Conservation (phyloP, 2,329 filamentous ascomycete genomes). For the Alternaria panax region DNA sequence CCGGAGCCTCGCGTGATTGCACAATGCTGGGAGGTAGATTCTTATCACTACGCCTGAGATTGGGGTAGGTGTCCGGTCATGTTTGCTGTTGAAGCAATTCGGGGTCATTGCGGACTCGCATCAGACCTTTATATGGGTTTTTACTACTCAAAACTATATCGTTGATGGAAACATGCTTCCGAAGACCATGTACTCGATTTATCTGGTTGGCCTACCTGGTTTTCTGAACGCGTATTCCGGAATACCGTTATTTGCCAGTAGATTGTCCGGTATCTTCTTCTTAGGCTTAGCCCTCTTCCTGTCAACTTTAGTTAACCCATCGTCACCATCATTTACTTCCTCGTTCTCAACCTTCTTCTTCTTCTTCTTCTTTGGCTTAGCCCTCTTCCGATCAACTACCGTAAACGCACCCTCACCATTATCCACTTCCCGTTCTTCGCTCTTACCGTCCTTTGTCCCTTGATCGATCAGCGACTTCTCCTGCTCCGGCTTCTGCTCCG, state of each 20-base stretch:
- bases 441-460: neutral
- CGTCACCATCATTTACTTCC: neutral
- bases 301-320: neutral
- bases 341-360: neutral
- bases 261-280: neutral
- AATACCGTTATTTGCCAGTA: neutral
- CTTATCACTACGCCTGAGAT: neutral
- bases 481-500: neutral
- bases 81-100: neutral
- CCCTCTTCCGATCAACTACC: neutral
- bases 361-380: neutral
- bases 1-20: neutral
- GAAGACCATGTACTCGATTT: neutral
- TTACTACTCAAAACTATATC: neutral
- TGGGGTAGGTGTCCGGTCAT: neutral
- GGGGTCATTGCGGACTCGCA: neutral
- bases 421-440: neutral
- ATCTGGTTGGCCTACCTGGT: neutral
- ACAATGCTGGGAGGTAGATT: neutral
- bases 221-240: too few species aligned
- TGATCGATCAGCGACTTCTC: neutral
- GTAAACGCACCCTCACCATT: neutral
- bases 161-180: neutral
- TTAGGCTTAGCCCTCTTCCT: neutral
- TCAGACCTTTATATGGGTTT: neutral